phyloP scores from a whole-genome alignment of 805 yeast species.

The Candida hungchunana region DNA sequence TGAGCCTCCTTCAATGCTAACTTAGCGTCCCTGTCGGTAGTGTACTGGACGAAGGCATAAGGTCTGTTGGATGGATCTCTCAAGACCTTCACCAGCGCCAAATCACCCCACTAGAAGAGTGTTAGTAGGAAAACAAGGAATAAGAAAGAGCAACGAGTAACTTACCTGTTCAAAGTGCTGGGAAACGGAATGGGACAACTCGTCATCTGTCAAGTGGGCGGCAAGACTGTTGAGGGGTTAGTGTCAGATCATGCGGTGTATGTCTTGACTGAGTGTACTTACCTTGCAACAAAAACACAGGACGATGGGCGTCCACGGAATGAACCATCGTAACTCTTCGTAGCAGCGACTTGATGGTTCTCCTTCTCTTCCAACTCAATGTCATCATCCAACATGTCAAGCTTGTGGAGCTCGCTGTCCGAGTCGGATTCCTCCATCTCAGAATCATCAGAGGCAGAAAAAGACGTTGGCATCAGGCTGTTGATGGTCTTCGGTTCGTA shows the following conservation, averaged over 20 bases:
- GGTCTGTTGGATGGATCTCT: slow-evolving; percentile 82
- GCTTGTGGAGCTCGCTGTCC: slow-evolving; percentile 19
- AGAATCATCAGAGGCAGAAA: slow-evolving; percentile 24
- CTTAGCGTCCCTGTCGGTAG: slow-evolving; percentile 63
- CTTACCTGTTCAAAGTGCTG: slow-evolving; percentile 58
- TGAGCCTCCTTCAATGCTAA: slow-evolving; percentile 67
- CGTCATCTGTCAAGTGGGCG: slow-evolving; percentile 62
- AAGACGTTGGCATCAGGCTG: slow-evolving; percentile 18
- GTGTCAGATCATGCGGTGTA: too few species aligned
- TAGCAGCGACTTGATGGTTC: slow-evolving; percentile 1
- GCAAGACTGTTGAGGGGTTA: too few species aligned
- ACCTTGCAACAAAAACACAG: slow-evolving; percentile 87
- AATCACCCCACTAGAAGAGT: slow-evolving; percentile 74
- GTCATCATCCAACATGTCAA: slow-evolving; percentile 15
- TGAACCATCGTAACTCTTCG: slow-evolving; percentile 19
- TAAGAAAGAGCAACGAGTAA: too few species aligned
- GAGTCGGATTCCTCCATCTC: slow-evolving; percentile 22
- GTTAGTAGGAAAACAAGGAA: too few species aligned
- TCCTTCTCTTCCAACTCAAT: slow-evolving; percentile 14
- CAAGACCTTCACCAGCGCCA: slow-evolving; percentile 73
- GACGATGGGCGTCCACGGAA: slow-evolving; percentile 70
- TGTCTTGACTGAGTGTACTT: too few species aligned
- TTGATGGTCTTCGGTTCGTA: slow-evolving; percentile 16
- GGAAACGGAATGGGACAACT: slow-evolving; percentile 63
- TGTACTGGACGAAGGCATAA: slow-evolving; percentile 88